phyloP scores from a whole-genome alignment of 2,329 filamentous ascomycete genomes.

The Helminthosporium solani region DNA sequence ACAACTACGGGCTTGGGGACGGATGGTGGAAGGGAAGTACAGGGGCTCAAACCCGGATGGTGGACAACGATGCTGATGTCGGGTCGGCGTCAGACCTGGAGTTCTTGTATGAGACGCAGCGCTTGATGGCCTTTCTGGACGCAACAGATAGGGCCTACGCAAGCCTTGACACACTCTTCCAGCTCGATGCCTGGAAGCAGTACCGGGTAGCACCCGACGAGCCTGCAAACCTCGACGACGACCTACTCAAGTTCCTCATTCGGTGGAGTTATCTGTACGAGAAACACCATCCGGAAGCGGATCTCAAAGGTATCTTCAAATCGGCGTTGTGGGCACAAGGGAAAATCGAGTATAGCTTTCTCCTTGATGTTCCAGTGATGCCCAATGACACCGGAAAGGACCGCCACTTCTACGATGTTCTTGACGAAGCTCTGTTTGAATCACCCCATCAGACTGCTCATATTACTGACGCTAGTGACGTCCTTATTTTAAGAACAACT shows the following conservation, averaged over 20 bases:
- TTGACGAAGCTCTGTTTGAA: conserved; percentile 52
- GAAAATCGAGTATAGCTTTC: conserved; percentile 23
- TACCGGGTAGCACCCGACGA: conserved; percentile 15
- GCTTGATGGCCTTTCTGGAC: conserved; percentile 63
- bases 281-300: conserved; percentile 43
- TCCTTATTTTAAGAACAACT: conserved; percentile 53
- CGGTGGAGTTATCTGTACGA: conserved; percentile 52
- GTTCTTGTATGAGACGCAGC: conserved; percentile 59
- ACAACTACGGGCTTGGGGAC: conserved; percentile 56
- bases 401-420: conserved; percentile 54
- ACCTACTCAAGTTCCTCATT: conserved; percentile 50
- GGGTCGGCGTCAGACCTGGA: conserved; percentile 36
- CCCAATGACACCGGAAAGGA: conserved; percentile 21
- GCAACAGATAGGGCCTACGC: conserved; percentile 59
- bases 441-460: conserved; percentile 23
- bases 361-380: conserved; percentile 29
- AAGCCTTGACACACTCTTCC: conserved; percentile 53
- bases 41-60: conserved; percentile 49
- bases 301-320: conserved; percentile 47
- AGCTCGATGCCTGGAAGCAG: conserved; percentile 43
- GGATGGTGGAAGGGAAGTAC: conserved; percentile 64
- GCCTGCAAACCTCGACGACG: conserved; percentile 33
- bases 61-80: conserved; percentile 44
- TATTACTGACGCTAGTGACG: conserved; percentile 47
- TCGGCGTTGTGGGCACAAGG: conserved; percentile 43